These are phyloP conservation scores for Aspergillus sp. DNA, from an alignment of 2,329 filamentous ascomycete species.

Conservation along the genomic window DNA sequence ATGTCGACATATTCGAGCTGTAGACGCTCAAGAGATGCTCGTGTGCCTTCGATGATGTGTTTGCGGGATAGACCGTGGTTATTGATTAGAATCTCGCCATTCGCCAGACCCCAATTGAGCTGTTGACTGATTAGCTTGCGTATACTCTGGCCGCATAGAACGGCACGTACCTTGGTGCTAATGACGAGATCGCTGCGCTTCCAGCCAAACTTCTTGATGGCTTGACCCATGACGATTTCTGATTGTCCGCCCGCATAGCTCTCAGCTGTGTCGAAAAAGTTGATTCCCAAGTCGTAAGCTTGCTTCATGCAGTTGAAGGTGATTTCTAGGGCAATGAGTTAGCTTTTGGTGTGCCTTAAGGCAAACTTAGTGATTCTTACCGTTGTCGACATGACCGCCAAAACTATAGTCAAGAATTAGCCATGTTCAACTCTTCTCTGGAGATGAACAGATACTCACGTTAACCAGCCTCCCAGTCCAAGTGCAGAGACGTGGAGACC, in stretches of 20 bases:
- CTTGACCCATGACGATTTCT: slow-evolving; percentile 57
- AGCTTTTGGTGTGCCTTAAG: background rate
- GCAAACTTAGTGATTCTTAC: slow-evolving; percentile 38
- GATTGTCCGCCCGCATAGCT: slow-evolving; percentile 55
- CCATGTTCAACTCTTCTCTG: background rate
- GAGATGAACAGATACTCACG: slow-evolving; percentile 20
- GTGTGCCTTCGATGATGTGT: slow-evolving; percentile 68
- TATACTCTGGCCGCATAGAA: background rate
- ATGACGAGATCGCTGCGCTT: slow-evolving; percentile 55
- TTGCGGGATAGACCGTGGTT: slow-evolving; percentile 70
- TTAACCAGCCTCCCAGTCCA: slow-evolving; percentile 57
- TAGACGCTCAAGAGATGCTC: slow-evolving; percentile 61
- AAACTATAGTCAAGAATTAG: slow-evolving; percentile 34
- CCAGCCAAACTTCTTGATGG: slow-evolving; percentile 60
- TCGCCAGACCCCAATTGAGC: slow-evolving; percentile 65
- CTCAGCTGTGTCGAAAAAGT: slow-evolving; percentile 62
- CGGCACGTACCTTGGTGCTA: slow-evolving; percentile 33
- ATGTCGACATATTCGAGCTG: slow-evolving; percentile 69
- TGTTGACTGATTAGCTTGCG: background rate
- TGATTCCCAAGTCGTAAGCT: slow-evolving; percentile 60
- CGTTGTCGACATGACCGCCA: slow-evolving; percentile 69
- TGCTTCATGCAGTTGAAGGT: slow-evolving; percentile 48
- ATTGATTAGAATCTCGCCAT: slow-evolving; percentile 65
- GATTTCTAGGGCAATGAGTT: slow-evolving; percentile 18
- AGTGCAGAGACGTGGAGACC: slow-evolving; percentile 74